Evolutionary conservation across 371 early-diverging fungal species (phyloP), one percentile per base, ranked within the genome.

Genomic region (Apophysomyces trapeziformis): DNA sequence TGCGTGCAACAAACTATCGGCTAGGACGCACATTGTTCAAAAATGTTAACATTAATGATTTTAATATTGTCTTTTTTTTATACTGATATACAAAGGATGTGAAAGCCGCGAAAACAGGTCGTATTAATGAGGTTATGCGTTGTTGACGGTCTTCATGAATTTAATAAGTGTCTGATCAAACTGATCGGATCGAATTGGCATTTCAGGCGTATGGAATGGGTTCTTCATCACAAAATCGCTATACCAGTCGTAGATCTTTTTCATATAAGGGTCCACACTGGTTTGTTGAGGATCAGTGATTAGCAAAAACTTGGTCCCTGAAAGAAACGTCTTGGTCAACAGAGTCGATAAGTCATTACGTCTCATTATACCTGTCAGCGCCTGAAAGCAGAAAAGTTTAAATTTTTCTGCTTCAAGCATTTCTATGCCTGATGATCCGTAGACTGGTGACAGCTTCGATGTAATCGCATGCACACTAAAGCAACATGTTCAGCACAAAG

Each of bases 141-240:
- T 71, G 50, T 70, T 70, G 63, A 71, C 57, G 3, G 63, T 61
- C 60, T 83, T 80, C n/a, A 93, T 88, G 11, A 95, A 86, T 72
- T 92, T 92, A 38, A 79, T 64, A 46, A 98, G 70, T 64, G 89
- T 83, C 18, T 87, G 73, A 74, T 99, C 99, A 82, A 99, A 99
- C 71, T 94, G 86, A 60, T 98, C 98, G 4, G 92, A 95, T 16
- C 98, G 92, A 65, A 99, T 96, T 16, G 99, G 99, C 99, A 99
- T 99, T 74, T 99, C 99, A 18, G 96, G 93, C 60, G 92, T 95
- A 85, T 99, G 94, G 76, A 99, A 99, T 36, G 99, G 99, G 73
- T 98, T 98, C 84, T 98, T 98, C 92, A 99, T 94, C 37, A 95
- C 98, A 76, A 90, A 99, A 74, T 99, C 97, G 64, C 95, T 88